phyloP scores from a whole-genome alignment of 1,139 yeast genomes.

The Hansenula sp. region DNA sequence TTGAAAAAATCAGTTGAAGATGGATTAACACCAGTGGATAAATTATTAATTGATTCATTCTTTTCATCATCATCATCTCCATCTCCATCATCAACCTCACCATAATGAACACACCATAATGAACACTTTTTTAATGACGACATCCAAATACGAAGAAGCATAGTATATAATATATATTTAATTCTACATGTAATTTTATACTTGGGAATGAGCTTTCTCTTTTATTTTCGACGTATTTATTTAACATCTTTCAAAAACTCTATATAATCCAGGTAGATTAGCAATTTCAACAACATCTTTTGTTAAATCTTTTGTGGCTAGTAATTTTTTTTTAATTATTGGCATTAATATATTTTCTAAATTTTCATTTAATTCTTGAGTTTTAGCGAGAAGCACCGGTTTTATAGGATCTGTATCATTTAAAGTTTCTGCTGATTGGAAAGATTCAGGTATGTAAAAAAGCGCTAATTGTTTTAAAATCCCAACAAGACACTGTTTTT shows the following conservation, averaged over 20 bases:
- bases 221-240: background rate
- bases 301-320: conserved; percentile 55
- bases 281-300: conserved; percentile 78
- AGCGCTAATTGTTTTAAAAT: conserved; percentile 66
- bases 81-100: background rate
- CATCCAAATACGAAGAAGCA: too few relatives aligned
- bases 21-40: conserved; percentile 14
- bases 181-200: too few relatives aligned
- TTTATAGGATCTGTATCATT: conserved; percentile 19
- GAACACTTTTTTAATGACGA: too few relatives aligned
- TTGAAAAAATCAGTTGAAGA: conserved; percentile 10
- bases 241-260: conserved; percentile 88
- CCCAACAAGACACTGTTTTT: conserved; percentile 60
- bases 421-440: conserved; percentile 24
- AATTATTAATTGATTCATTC: conserved; percentile 13
- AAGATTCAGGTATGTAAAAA: conserved; percentile 66
- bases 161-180: too few relatives aligned
- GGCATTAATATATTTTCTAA: conserved; percentile 68
- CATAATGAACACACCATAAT: conserved; percentile 5
- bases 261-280: conserved; percentile 84
- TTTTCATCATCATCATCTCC: conserved; percentile 2
- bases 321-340: conserved; percentile 51
- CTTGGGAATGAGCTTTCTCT: too few relatives aligned
- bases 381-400: conserved; percentile 14
- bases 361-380: conserved; percentile 25